Conservation (phyloP, 768 basidiomycete genomes). For the Mycena vitilis region DNA sequence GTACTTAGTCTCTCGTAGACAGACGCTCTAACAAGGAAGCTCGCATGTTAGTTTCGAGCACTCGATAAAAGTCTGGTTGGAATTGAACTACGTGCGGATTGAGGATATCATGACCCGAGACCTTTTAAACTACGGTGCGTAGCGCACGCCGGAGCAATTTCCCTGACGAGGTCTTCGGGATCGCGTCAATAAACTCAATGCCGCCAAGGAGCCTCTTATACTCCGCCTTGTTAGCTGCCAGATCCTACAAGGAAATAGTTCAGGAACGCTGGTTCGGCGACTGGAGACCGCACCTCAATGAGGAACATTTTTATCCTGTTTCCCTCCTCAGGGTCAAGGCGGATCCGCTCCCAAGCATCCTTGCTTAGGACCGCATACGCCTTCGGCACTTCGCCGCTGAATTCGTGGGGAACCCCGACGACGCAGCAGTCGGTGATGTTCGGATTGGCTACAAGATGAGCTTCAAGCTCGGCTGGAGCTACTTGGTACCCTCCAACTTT, state of each 20-base stretch:
- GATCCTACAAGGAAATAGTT: too few species aligned
- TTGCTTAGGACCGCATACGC: neutral
- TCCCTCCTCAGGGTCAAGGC: neutral
- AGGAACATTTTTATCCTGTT: neutral
- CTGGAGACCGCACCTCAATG: neutral
- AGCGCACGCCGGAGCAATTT: slow-evolving; percentile 1
- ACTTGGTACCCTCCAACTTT: slow-evolving; percentile 48
- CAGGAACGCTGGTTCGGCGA: too few species aligned
- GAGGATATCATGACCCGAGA: too few species aligned
- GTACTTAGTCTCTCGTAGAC: too few species aligned
- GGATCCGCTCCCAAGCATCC: slow-evolving; percentile 1
- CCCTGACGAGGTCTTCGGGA: slow-evolving; percentile 1
- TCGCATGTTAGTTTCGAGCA: too few species aligned
- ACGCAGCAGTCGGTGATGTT: slow-evolving; percentile 9
- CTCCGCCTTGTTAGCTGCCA: slow-evolving; percentile 4
- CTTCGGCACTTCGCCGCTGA: slow-evolving; percentile 2
- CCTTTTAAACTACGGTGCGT: neutral
- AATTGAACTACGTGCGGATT: too few species aligned
- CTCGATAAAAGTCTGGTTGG: too few species aligned
- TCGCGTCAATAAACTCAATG: slow-evolving; percentile 1
- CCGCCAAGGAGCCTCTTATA: slow-evolving; percentile 5
- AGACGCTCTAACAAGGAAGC: too few species aligned
- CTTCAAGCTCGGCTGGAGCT: slow-evolving; percentile 12
- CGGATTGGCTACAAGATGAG: neutral
- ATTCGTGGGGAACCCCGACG: neutral